phyloP scores from a whole-genome alignment of 129 eudicot genomes.

The Dittrichia graveolens region DNA sequence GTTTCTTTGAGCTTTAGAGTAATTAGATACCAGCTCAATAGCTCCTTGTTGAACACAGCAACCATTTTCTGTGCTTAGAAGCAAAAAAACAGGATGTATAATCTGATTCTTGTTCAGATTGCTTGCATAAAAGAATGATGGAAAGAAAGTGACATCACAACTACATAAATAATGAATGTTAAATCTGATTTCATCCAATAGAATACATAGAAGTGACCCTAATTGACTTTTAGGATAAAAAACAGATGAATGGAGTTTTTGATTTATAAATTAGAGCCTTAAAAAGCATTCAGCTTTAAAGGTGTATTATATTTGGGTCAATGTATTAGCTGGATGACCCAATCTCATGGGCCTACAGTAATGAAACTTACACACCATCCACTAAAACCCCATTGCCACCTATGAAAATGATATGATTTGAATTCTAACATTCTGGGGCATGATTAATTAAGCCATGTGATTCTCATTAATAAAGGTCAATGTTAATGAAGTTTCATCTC shows the following conservation, averaged over 20 bases:
- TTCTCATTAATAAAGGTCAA: not conserved
- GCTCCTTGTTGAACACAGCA: conserved; percentile 87
- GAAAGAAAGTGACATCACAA: conserved; percentile 30
- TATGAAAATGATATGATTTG: not conserved
- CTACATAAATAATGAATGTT: not conserved
- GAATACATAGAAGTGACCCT: conserved; percentile 14
- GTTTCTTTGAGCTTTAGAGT: conserved; percentile 88
- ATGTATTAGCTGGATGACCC: conserved; percentile 14
- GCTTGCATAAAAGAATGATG: conserved; percentile 14
- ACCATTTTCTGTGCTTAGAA: conserved; percentile 57
- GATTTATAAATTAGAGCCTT: not conserved
- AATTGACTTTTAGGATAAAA: conserved; percentile 18
- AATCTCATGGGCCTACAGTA: conserved; percentile 1
- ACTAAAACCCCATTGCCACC: conserved; percentile 19
- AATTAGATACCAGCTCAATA: conserved; percentile 89
- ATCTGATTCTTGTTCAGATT: no score
- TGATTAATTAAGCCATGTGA: conserved; percentile 27
- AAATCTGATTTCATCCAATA: conserved; percentile 29
- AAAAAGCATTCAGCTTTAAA: not conserved
- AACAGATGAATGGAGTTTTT: not conserved
- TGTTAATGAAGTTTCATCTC: not conserved
- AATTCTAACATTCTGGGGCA: conserved; percentile 15
- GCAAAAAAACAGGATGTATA: not conserved
- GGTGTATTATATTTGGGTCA: conserved; percentile 3
- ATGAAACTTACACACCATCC: conserved; percentile 16